Base-by-base conservation (phyloP, 2,329 filamentous ascomycete genomes). In the Cordyceps fumosorosea region DNA sequence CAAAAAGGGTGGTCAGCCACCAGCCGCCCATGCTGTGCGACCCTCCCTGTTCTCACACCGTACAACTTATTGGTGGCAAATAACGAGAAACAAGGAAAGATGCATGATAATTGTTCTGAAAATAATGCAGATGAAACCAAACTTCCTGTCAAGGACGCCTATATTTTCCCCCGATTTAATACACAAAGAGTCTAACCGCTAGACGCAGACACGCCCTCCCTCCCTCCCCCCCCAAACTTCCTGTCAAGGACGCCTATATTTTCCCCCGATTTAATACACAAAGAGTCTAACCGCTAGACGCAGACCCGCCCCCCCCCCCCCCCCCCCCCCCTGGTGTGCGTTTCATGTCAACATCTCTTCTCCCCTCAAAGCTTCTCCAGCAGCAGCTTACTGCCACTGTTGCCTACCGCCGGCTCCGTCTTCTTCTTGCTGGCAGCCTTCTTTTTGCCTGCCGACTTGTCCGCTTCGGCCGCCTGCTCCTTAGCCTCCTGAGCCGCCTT, bases 321-420 rank as follows among this genome's bases (percentile, higher is more conserved):
- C 24, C 48, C 22, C 47, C 56, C 56, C 29, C 56, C 18, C 18
- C 7, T 1, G 42, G 16, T 18, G n/a, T 54, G 57, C 54, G 54
- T 55, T 50, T 64, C 51, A 62, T 52, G 24, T 58, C 44, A 56
- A 55, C 50, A 59, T 34, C 42, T 48, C 37, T 42, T 37, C 59
- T 26, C 42, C 50, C 37, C 18, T 26, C 55, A 77, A 65, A 88
- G 70, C 75, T 83, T 85, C 71, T 82, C 81, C 63, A 89, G 73
- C 65, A 89, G 73, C 64, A 89, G 73, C 71, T 79, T 83, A 61
- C 85, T 81, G 3, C 87, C 87, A 67, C 79, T 80, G 72, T 89
- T 89, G 14, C 86, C 86, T 5, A 82, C 75, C 8, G 78, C 71
- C 67, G 77, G 78, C 64, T 75, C 74, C 16, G 69, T 67, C 68